phyloP scores from a whole-genome alignment of 768 basidiomycete species.

The Tulasnella sp. region DNA sequence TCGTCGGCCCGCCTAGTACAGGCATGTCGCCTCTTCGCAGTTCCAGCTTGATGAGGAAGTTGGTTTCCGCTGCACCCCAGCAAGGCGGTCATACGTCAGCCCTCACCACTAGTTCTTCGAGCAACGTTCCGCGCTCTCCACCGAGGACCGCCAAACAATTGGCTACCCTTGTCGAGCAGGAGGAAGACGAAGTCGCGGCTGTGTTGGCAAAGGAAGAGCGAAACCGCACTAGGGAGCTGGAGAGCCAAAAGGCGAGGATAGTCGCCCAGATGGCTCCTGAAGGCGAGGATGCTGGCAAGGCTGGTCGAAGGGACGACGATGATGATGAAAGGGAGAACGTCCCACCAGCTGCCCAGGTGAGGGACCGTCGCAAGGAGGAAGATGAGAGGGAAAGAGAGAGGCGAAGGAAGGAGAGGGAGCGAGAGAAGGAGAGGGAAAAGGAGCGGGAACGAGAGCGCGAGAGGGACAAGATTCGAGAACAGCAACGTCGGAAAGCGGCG shows the following conservation, averaged over 20 bases:
- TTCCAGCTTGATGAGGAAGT: conserved; percentile 49
- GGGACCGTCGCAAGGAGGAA: conserved; percentile 10
- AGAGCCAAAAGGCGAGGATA: conserved; percentile 87
- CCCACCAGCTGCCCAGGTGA: conserved; percentile 33
- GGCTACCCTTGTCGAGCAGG: conserved; percentile 44
- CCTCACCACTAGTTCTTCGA: neutral
- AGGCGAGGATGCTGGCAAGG: neutral
- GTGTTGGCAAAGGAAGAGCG: conserved; percentile 10
- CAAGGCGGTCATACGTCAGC: conserved; percentile 1
- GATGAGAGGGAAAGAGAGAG: conserved; percentile 15
- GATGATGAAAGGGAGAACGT: conserved; percentile 39
- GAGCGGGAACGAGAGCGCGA: conserved; percentile 32
- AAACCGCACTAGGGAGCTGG: conserved; percentile 59
- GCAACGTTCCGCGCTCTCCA: conserved; percentile 21
- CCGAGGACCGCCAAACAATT: neutral
- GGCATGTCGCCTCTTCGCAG: conserved; percentile 35
- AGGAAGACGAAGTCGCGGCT: conserved; percentile 36
- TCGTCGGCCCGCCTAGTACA: conserved; percentile 48
- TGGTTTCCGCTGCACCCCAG: conserved; percentile 46
- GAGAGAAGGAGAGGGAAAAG: neutral
- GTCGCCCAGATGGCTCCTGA: conserved; percentile 83
- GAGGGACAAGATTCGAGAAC: conserved; percentile 36
- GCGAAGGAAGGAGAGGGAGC: conserved; percentile 13
- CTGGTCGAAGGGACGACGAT: neutral
- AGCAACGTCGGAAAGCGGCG: neutral